These are phyloP conservation scores for Aspergillus carbonarius DNA, from an alignment of 2,329 filamentous ascomycete species.

Conservation along the genomic window DNA sequence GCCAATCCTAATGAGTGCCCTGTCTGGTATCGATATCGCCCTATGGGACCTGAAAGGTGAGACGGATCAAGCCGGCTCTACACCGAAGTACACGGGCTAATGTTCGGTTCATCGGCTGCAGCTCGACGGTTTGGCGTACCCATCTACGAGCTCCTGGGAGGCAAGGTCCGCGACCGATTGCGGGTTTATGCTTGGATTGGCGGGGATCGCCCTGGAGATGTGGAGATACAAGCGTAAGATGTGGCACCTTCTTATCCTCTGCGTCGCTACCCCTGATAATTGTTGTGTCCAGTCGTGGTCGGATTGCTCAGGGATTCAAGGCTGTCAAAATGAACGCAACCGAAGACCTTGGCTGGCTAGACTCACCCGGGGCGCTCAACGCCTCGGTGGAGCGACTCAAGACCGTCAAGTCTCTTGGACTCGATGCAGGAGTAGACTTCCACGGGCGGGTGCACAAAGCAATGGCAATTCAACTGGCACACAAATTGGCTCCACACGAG, in stretches of 20 bases:
- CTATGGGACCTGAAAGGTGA: slow-evolving; percentile 74
- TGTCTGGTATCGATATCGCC: slow-evolving; percentile 76
- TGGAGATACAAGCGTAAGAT: slow-evolving; percentile 55
- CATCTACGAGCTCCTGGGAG: slow-evolving; percentile 71
- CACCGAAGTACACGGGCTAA: neutral
- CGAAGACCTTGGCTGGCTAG: slow-evolving; percentile 73
- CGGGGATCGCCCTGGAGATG: slow-evolving; percentile 67
- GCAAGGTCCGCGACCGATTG: slow-evolving; percentile 67
- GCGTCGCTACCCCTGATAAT: neutral
- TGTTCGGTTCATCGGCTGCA: neutral
- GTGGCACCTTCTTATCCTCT: neutral
- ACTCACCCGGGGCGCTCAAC: slow-evolving; percentile 65
- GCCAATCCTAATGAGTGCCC: slow-evolving; percentile 75
- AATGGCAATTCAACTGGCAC: slow-evolving; percentile 75
- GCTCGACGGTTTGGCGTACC: slow-evolving; percentile 61
- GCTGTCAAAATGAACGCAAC: slow-evolving; percentile 79
- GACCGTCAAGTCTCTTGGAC: slow-evolving; percentile 65
- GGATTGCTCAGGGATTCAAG: slow-evolving; percentile 42
- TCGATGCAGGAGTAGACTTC: slow-evolving; percentile 77
- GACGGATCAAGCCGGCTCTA: too few relatives aligned
- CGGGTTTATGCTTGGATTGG: slow-evolving; percentile 79
- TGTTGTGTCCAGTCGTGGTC: slow-evolving; percentile 18
- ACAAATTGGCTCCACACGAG: slow-evolving; percentile 63
- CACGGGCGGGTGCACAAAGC: slow-evolving; percentile 74
- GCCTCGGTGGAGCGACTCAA: slow-evolving; percentile 66